These are phyloP conservation scores for Beauveria australis DNA, from an alignment of 2,329 filamentous ascomycete species.

Conservation along the genomic window DNA sequence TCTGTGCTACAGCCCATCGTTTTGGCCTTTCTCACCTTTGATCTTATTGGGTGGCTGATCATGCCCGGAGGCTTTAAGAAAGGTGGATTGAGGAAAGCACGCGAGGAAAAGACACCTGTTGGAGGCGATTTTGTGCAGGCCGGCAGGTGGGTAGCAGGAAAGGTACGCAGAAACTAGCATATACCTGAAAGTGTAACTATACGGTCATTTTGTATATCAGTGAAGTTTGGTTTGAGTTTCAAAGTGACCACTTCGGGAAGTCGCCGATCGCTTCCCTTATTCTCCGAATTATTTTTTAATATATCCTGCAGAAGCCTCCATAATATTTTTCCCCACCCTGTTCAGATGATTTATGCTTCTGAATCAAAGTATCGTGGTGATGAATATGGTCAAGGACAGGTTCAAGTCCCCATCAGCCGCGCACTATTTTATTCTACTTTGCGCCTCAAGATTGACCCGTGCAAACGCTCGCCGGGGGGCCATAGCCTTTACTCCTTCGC, in stretches of 20 bases:
- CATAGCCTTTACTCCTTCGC: not conserved
- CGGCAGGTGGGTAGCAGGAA: slow-evolving; percentile 13
- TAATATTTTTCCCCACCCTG: not conserved
- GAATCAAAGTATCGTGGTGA: not conserved
- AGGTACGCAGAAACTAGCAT: slow-evolving; percentile 8
- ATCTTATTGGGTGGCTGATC: slow-evolving; percentile 37
- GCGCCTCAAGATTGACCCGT: not conserved
- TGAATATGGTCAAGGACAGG: not conserved
- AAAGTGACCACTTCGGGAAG: too few species aligned
- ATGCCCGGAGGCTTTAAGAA: slow-evolving; percentile 31
- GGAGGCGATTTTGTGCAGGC: slow-evolving; percentile 24
- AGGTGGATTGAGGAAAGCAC: slow-evolving; percentile 33
- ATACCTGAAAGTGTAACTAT: not conserved
- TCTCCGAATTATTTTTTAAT: not conserved
- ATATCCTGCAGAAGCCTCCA: not conserved
- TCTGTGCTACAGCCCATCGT: slow-evolving; percentile 49
- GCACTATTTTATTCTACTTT: not conserved
- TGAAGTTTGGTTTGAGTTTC: too few species aligned
- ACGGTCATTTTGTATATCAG: not conserved
- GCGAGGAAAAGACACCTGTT: slow-evolving; percentile 27
- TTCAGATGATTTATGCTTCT: not conserved
- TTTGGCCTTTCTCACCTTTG: slow-evolving; percentile 37
- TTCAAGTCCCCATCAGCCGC: not conserved
- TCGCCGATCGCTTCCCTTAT: too few species aligned
- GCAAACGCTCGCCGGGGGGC: not conserved